Evolutionary conservation across 805 yeast species (phyloP), one percentile per base, ranked within the genome.

Genomic region (Pichia pseudocactophila): DNA sequence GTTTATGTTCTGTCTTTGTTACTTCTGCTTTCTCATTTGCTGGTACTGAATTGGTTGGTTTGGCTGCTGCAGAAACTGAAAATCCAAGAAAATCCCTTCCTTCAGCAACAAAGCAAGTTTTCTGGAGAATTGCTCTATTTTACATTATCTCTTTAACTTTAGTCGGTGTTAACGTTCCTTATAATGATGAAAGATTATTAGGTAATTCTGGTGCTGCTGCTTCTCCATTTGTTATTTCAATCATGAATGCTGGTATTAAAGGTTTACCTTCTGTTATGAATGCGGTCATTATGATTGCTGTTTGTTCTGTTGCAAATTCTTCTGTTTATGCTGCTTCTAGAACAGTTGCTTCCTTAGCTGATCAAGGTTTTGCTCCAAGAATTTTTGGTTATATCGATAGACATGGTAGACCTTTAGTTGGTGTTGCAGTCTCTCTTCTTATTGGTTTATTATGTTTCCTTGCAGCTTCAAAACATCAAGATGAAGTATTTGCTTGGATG

Each of bases 181-280:
- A 71, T 60, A 61, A 65, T 55, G 69, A 73, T 49, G 59, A 63
- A 3, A 64, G 74, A 51, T 54, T 69, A 20, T 62, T 78, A 45
- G 78, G 79, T 35, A 53, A 70, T 1, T 55, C 68, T 5, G 68
- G 71, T 37, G 67, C 64, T 30, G 76, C 76, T 50, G 70, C 73
- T 35, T 66, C 77, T 17, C 89, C 89, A n/a, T 81, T 80, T 54
- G 88, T 81, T 47, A 71, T 81, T 56, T 85, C 88, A 33, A 74
- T 80, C 40, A 63, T 69, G n/a, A 61, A 68, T 42, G 80, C 75
- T 26, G 78, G 80, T 50, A 74, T 81, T 47, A 65, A 64, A 42
- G 82, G 76, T 36, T 68, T 80, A 34, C 87, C 88, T 32, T 74
- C 78, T 41, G 72, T 82, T 46, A 78, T 82, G 65, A 82, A 82